These are phyloP conservation scores for Amoebophrya sp. DNA, from an alignment of 169 alveolate genomes.

Conservation along the genomic window DNA sequence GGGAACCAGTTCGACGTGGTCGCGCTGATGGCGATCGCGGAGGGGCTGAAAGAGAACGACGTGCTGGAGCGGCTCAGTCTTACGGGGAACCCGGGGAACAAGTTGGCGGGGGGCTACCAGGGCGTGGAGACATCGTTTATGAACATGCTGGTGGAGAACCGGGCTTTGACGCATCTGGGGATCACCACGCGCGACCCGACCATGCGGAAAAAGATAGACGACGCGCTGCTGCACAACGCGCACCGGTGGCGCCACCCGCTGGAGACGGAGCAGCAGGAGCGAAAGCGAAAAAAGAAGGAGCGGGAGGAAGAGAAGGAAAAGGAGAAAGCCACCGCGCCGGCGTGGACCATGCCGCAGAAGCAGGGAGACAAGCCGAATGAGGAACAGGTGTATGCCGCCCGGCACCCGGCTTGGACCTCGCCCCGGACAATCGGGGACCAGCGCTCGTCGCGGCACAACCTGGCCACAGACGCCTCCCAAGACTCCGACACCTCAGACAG, in stretches of 20 bases:
- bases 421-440: background rate
- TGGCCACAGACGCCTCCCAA: too few relatives aligned
- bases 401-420: background rate
- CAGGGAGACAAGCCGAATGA: too few relatives aligned
- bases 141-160: background rate
- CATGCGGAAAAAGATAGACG: background rate
- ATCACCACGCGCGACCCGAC: background rate
- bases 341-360: too few relatives aligned
- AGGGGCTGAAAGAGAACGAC: background rate
- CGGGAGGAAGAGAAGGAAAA: too few relatives aligned
- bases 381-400: too few relatives aligned
- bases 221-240: background rate
- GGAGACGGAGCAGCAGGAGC: background rate
- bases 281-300: background rate
- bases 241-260: background rate
- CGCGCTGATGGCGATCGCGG: background rate
- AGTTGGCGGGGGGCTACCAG: background rate
- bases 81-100: background rate
- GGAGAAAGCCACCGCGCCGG: too few relatives aligned
- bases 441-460: too few relatives aligned
- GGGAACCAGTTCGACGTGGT: background rate
- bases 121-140: background rate
- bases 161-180: background rate
- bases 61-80: background rate
- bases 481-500: too few relatives aligned